Evolutionary conservation across 495 filamentous ascomycete species (phyloP), one percentile per base, ranked within the genome.

Genomic region (Barbatosphaeria neglecta): DNA sequence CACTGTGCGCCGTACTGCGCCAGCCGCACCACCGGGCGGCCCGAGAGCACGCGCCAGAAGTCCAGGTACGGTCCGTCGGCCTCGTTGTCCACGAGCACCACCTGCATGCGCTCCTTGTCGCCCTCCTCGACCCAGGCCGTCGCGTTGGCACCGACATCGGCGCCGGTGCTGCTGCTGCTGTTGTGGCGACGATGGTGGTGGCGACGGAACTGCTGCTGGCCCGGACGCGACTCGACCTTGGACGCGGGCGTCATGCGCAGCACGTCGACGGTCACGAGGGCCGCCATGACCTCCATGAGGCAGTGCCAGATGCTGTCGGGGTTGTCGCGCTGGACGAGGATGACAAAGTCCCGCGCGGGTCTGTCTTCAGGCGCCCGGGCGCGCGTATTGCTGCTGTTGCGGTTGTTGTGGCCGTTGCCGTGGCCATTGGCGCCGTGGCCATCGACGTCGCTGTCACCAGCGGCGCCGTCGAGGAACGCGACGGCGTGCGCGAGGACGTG

Each of bases 221-320:
- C n/a, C n/a, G n/a, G n/a, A n/a, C n/a, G n/a, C n/a, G n/a, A n/a
- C n/a, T n/a, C n/a, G n/a, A n/a, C n/a, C n/a, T n/a, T n/a, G n/a
- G n/a, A n/a, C n/a, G n/a, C n/a, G n/a, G 39, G 6, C 20, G 42
- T 37, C 31, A 50, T 44, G 22, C 43, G 48, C 22, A 50, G 22
- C n/a, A 45, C 44, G 22, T 50, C 48, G 24, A 69, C 44, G 6
- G 57, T 61, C 57, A 67, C 53, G 6, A 48, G 50, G 49, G 59
- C 58, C 39, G 61, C 60, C 47, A 57, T 60, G 22, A 70, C 56
- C 46, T 70, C 67, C 59, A 65, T 59, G 28, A 68, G 53, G 17
- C 52, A 56, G 46, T 70, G 67, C 67, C 67, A 70, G 11, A 58
- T 31, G 47, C 67, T 68, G 37, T 45, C 45, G 11, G 52, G 44